Evolutionary conservation across 78 protist genomes (phyloP).

Genomic region (Tieghemostelium lacteum): DNA sequence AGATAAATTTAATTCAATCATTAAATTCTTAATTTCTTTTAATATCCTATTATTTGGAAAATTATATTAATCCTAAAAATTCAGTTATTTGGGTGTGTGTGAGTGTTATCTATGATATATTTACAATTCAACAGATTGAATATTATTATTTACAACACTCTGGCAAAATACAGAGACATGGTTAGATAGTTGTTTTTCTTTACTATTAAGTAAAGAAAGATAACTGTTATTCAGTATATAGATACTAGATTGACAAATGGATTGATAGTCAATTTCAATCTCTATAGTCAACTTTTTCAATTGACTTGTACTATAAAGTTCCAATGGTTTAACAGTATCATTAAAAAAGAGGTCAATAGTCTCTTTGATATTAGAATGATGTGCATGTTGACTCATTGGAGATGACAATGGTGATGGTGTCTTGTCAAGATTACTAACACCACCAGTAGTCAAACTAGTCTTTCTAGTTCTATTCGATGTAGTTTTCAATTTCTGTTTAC

Average conservation of each 20-base stretch:
- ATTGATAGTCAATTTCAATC: conserved; percentile 58
- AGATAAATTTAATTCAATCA: conserved; percentile 28
- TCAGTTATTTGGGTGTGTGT: neutral
- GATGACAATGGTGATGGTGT: neutral
- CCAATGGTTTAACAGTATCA: neutral
- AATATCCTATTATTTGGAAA: neutral
- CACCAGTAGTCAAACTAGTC: neutral
- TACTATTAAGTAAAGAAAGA: conserved; percentile 22
- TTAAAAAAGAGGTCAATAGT: conserved; percentile 18
- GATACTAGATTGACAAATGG: conserved; percentile 40
- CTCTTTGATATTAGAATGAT: conserved; percentile 13
- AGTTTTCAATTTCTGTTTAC: conserved; percentile 29
- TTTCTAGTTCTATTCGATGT: neutral
- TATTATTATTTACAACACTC: conserved; percentile 16
- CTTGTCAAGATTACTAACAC: neutral
- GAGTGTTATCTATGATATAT: neutral
- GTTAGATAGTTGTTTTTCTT: conserved; percentile 63
- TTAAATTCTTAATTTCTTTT: conserved; percentile 17
- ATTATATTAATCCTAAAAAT: neutral
- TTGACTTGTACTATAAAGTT: conserved; percentile 7
- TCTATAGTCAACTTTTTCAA: conserved; percentile 50
- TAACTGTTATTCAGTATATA: conserved; percentile 36
- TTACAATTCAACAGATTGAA: neutral
- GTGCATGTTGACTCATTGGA: neutral
- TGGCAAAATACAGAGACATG: conserved; percentile 15